Evolutionary conservation across 2,329 filamentous ascomycete species (phyloP).

Genomic region (Lecanicillium sp.): DNA sequence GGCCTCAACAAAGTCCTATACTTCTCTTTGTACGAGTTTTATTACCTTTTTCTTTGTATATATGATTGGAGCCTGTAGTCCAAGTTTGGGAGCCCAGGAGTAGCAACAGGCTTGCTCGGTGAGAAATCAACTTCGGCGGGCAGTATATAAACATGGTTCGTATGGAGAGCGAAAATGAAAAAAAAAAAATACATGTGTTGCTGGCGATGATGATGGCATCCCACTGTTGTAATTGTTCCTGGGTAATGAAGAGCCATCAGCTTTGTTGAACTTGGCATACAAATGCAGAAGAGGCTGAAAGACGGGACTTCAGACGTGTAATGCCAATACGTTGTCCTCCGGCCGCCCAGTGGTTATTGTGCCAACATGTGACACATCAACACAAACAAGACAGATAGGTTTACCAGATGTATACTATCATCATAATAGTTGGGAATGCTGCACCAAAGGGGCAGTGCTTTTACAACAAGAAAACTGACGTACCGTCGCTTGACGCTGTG

Average conservation of each 20-base stretch:
- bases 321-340: slow-evolving; percentile 21
- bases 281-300: not conserved
- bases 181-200: too few species aligned
- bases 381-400: slow-evolving; percentile 29
- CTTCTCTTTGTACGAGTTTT: slow-evolving; percentile 10
- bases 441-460: not conserved
- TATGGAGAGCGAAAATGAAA: not conserved
- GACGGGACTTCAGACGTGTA: not conserved
- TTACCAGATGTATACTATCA: slow-evolving; percentile 39
- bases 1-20: not conserved
- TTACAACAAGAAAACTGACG: not conserved
- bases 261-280: not conserved
- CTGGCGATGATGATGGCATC: not conserved
- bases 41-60: slow-evolving; percentile 6
- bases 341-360: slow-evolving; percentile 24
- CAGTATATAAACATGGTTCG: slow-evolving; percentile 9
- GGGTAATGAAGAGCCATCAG: too few species aligned
- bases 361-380: slow-evolving; percentile 16
- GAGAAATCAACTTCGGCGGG: not conserved
- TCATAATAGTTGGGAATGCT: slow-evolving; percentile 19
- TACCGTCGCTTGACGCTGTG: slow-evolving; percentile 8
- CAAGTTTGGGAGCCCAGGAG: slow-evolving; percentile 2
- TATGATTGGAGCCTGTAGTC: slow-evolving; percentile 5
- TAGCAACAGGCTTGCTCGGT: slow-evolving; percentile 13
- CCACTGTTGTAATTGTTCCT: too few species aligned